phyloP scores from a whole-genome alignment of 345 rosid genomes.

The Populus alba region DNA sequence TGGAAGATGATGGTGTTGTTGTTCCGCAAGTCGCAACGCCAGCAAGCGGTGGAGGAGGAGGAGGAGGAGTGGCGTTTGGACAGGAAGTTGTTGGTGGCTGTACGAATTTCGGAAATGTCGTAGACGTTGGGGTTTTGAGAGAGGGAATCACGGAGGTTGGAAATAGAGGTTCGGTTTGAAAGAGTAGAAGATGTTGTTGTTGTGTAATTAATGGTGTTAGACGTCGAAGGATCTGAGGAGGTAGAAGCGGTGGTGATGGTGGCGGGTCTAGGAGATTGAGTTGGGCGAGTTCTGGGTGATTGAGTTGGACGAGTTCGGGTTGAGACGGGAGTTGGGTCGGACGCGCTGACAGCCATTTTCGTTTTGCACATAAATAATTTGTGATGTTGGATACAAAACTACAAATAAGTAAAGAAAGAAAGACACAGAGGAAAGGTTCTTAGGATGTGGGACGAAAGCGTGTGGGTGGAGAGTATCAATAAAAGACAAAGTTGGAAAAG shows the following conservation, averaged over 20 bases:
- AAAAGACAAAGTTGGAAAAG: too few relatives aligned
- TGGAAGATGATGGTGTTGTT: conserved; percentile 62
- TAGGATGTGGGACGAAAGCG: not conserved
- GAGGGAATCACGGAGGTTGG: conserved; percentile 62
- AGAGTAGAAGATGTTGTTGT: conserved; percentile 13
- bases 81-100: conserved; percentile 89
- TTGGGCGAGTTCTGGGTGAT: conserved; percentile 20
- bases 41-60: conserved; percentile 52
- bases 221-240: conserved; percentile 4
- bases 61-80: conserved; percentile 54
- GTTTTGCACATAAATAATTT: conserved; percentile 50
- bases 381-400: too few relatives aligned
- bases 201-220: not conserved
- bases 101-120: conserved; percentile 69
- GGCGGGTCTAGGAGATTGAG: conserved; percentile 1
- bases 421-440: not conserved
- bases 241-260: not conserved
- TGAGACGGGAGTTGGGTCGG: conserved; percentile 26
- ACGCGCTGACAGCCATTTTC: conserved; percentile 51
- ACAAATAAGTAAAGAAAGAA: too few relatives aligned
- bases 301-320: conserved; percentile 27
- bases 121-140: conserved; percentile 76
- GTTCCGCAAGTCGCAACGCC: conserved; percentile 75
- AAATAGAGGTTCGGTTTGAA: conserved; percentile 43
- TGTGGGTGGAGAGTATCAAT: too few relatives aligned